A percentile compares a stretch with the other conserved stretches of the same genome.
These are phyloP conservation scores for Cucurbita moschata DNA, from an alignment of 306 rosid species.

Conservation along the genomic window DNA sequence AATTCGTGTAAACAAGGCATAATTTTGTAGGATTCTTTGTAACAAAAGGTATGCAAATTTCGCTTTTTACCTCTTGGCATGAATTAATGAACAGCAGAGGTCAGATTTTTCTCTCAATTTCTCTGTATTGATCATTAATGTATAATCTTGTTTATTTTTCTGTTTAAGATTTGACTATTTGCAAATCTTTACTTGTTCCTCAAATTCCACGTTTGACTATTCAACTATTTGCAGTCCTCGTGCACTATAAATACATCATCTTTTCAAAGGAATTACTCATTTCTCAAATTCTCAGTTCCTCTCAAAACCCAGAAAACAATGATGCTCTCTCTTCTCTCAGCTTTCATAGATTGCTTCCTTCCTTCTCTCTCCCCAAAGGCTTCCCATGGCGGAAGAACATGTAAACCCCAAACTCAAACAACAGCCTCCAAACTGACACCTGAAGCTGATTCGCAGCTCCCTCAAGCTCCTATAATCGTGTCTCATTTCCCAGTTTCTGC, in stretches of 20 bases:
- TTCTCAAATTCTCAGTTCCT: background rate
- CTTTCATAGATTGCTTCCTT: background rate
- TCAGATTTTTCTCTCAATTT: background rate
- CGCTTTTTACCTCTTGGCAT: background rate
- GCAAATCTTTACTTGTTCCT: background rate
- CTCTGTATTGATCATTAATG: background rate
- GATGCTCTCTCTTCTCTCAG: background rate
- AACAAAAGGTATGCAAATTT: background rate
- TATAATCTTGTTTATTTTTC: background rate
- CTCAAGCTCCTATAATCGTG: background rate
- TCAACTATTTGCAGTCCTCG: background rate
- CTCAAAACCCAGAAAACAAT: background rate
- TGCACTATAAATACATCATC: background rate
- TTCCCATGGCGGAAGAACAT: background rate
- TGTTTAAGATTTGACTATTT: background rate
- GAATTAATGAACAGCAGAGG: background rate
- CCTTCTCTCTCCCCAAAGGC: background rate
- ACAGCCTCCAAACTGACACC: background rate
- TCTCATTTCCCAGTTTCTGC: background rate
- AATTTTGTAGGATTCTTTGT: background rate
- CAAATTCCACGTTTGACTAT: background rate
- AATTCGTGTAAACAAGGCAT: conserved; percentile 83
- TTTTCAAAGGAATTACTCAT: too few species aligned
- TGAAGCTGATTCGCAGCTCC: background rate
- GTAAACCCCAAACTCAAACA: background rate